These are phyloP conservation scores for Botrytis cinerea DNA, from an alignment of 2,329 filamentous ascomycete species.

Conservation along the genomic window DNA sequence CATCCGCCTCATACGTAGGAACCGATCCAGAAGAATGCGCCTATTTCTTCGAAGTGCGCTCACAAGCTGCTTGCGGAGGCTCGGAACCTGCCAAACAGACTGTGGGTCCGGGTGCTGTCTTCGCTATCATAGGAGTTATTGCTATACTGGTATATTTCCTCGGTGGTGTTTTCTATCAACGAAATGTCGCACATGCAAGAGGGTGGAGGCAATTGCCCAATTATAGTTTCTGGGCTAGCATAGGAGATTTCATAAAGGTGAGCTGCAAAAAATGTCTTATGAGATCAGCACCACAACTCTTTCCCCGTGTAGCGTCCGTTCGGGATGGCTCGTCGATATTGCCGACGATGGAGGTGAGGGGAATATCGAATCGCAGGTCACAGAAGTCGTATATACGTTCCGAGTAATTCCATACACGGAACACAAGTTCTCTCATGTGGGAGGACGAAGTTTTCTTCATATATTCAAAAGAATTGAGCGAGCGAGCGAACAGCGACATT, in stretches of 20 bases:
- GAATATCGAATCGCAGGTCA: slow-evolving; percentile 30
- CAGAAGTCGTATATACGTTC: slow-evolving; percentile 35
- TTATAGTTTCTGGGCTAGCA: slow-evolving; percentile 87
- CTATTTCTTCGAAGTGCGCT: slow-evolving; percentile 94
- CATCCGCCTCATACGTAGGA: slow-evolving; percentile 80
- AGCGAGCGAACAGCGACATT: slow-evolving; percentile 15
- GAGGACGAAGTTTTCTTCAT: slow-evolving; percentile 26
- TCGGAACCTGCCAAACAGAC: slow-evolving; percentile 70
- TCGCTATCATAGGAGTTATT: slow-evolving; percentile 78
- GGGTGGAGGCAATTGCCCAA: slow-evolving; percentile 96
- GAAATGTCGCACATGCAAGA: slow-evolving; percentile 88
- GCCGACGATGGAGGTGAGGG: slow-evolving; percentile 40
- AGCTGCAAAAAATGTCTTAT: slow-evolving; percentile 41
- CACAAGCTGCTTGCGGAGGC: slow-evolving; percentile 73
- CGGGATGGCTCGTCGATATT: slow-evolving; percentile 38
- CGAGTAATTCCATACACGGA: slow-evolving; percentile 28
- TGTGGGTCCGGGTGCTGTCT: slow-evolving; percentile 72
- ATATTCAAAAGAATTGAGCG: slow-evolving; percentile 7
- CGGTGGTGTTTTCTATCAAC: slow-evolving; percentile 92
- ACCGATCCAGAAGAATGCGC: slow-evolving; percentile 84
- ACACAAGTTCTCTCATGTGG: slow-evolving; percentile 20
- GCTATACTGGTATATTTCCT: slow-evolving; percentile 86
- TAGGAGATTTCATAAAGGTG: slow-evolving; percentile 83
- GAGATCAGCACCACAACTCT: slow-evolving; percentile 34
- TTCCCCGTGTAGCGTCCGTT: slow-evolving; percentile 39